A percentile compares a stretch with the other conserved stretches of the same genome.
Evolutionary conservation across 1,284 basidiomycete species (phyloP).

Genomic region (Coniferiporia sulphurascens): DNA sequence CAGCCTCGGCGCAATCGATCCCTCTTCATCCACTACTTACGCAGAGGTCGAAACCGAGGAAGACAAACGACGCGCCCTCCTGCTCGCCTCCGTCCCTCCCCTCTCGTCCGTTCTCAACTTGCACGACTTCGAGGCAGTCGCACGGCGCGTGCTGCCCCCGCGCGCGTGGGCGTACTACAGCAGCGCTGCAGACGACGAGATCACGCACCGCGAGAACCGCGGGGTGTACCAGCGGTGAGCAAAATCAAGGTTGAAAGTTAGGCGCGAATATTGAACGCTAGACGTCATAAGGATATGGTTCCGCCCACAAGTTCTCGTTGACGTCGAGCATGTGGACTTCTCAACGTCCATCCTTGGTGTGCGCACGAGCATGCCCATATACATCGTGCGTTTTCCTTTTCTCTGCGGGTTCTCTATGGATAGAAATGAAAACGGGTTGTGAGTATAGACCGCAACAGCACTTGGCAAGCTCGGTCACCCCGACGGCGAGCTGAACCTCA

Average conservation of each 20-base stretch:
- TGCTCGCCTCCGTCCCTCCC: conserved; percentile 53
- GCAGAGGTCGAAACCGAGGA: conserved; percentile 45
- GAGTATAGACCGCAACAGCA: conserved; percentile 62
- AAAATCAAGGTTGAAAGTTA: neutral
- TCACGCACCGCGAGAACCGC: conserved; percentile 85
- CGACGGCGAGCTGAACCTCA: conserved; percentile 86
- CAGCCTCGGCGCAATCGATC: conserved; percentile 69
- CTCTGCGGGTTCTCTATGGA: neutral
- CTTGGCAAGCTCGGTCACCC: conserved; percentile 92
- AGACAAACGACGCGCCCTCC: conserved; percentile 54
- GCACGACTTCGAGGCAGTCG: conserved; percentile 89
- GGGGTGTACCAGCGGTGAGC: conserved; percentile 74
- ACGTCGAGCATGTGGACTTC: conserved; percentile 81
- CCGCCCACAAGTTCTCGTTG: conserved; percentile 80
- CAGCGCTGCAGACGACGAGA: conserved; percentile 85
- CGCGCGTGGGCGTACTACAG: conserved; percentile 91
- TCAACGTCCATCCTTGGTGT: conserved; percentile 77
- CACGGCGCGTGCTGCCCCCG: conserved; percentile 65
- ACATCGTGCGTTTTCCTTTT: conserved; percentile 42
- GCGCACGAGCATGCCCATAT: conserved; percentile 73
- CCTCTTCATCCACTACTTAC: conserved; percentile 52
- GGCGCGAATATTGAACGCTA: neutral
- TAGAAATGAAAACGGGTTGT: neutral
- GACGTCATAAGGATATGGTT: conserved; percentile 77
- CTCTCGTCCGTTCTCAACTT: conserved; percentile 79